A percentile compares a stretch with the other conserved stretches of the same genome.
phyloP scores from a whole-genome alignment of 306 rosid species.

The Prunus campanulata region DNA sequence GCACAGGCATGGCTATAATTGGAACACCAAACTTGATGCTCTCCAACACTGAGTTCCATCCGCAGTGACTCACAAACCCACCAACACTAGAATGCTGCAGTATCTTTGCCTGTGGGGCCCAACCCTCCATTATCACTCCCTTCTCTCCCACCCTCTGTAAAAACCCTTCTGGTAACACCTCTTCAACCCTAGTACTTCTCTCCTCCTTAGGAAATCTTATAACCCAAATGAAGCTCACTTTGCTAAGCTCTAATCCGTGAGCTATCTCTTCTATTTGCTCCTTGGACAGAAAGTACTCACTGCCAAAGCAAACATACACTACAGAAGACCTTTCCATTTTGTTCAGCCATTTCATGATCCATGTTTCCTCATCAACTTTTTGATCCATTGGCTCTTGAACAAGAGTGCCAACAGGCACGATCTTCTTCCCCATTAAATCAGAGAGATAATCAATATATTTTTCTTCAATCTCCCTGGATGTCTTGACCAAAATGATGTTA shows the following conservation, averaged over 20 bases:
- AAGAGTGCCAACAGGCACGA: constrained; percentile 24
- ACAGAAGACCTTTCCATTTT: constrained; percentile 15
- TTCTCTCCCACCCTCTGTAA: constrained; percentile 5
- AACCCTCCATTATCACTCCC: constrained; percentile 11
- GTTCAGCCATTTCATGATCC: constrained; percentile 14
- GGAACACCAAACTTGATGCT: constrained; percentile 27
- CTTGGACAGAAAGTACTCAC: constrained; percentile 20
- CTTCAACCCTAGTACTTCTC: not conserved
- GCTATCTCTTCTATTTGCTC: constrained; percentile 26
- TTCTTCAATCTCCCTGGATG: constrained; percentile 17
- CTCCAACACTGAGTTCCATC: constrained; percentile 37
- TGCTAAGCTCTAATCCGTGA: constrained; percentile 20
- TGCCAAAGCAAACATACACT: constrained; percentile 29
- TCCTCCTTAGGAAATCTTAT: constrained; percentile 14
- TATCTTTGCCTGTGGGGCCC: constrained; percentile 32
- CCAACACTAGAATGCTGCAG: constrained; percentile 20
- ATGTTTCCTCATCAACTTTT: constrained; percentile 1
- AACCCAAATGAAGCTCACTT: constrained; percentile 25
- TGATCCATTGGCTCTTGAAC: constrained; percentile 3
- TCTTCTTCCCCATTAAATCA: constrained; percentile 1
- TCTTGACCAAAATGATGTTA: not conserved
- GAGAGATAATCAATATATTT: constrained; percentile 21
- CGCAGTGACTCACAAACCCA: constrained; percentile 39
- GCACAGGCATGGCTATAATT: constrained; percentile 25
- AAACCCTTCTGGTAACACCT: constrained; percentile 21